A percentile compares a stretch with the other conserved stretches of the same genome.
Evolutionary conservation across 2,329 filamentous ascomycete genomes (phyloP).

Genomic region (Harringtonia lauricola): DNA sequence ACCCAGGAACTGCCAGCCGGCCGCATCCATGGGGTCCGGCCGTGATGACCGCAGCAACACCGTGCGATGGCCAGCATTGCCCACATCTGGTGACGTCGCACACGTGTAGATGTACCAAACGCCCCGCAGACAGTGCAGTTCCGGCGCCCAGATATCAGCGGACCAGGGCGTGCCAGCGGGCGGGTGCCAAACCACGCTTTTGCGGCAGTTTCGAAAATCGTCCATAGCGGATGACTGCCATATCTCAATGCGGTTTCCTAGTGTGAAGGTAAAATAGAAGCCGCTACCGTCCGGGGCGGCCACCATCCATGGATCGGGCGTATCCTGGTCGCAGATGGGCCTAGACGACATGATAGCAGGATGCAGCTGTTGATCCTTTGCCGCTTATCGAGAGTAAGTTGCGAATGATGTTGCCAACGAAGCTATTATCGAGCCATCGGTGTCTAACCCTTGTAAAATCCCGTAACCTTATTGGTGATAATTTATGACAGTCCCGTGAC

Average conservation of each 20-base stretch:
- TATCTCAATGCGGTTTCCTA: slow-evolving; percentile 23
- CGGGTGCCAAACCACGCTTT: slow-evolving; percentile 24
- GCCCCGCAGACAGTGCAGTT: slow-evolving; percentile 37
- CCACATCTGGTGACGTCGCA: slow-evolving; percentile 2
- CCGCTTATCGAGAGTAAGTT: too few species aligned
- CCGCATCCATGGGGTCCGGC: neutral
- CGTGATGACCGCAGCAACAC: neutral
- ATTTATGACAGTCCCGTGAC: too few species aligned
- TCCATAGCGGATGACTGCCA: slow-evolving; percentile 20
- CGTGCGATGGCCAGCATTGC: slow-evolving; percentile 7
- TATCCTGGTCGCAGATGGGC: slow-evolving; percentile 17
- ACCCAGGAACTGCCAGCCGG: slow-evolving; percentile 12
- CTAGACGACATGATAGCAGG: slow-evolving; percentile 16
- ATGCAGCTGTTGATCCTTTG: too few species aligned
- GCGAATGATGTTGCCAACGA: too few species aligned
- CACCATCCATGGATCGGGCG: slow-evolving; percentile 21
- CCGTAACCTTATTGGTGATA: too few species aligned
- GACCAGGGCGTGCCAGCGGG: slow-evolving; percentile 28
- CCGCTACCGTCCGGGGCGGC: slow-evolving; percentile 12
- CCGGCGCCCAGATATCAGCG: slow-evolving; percentile 41
- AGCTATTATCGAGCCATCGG: too few species aligned
- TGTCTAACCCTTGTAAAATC: too few species aligned
- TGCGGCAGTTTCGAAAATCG: slow-evolving; percentile 17
- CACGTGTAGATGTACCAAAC: slow-evolving; percentile 40
- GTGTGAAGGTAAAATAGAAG: slow-evolving; percentile 16